A percentile compares a stretch with the other conserved stretches of the same genome.
Conservation (phyloP, 2,329 filamentous ascomycete genomes). For the Bipolaris zeicola region DNA sequence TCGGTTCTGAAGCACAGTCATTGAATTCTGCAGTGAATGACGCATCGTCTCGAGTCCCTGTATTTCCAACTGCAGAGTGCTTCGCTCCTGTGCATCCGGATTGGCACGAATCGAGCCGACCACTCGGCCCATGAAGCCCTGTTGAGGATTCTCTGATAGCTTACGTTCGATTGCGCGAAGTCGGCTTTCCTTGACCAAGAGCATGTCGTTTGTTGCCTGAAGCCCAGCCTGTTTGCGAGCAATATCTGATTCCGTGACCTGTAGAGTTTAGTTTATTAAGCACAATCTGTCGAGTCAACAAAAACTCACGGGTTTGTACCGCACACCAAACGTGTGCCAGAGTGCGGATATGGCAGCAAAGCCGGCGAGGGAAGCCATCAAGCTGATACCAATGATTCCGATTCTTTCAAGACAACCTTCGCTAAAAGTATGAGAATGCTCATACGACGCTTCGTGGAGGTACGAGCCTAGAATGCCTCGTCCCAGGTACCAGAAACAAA, state of each 20-base stretch:
- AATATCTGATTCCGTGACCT: slow-evolving; percentile 74
- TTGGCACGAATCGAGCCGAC: slow-evolving; percentile 72
- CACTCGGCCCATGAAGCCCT: slow-evolving; percentile 74
- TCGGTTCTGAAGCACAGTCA: slow-evolving; percentile 67
- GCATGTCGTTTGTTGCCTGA: slow-evolving; percentile 79
- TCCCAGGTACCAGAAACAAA: slow-evolving; percentile 77
- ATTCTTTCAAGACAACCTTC: slow-evolving; percentile 68
- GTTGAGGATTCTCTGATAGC: slow-evolving; percentile 53
- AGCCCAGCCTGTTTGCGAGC: slow-evolving; percentile 78
- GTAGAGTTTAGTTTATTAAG: slow-evolving; percentile 19
- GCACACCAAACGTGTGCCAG: slow-evolving; percentile 80
- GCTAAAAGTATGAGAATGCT: slow-evolving; percentile 55
- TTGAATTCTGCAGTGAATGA: slow-evolving; percentile 68
- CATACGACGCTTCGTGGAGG: slow-evolving; percentile 53
- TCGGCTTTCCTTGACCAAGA: slow-evolving; percentile 74
- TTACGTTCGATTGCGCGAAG: slow-evolving; percentile 73
- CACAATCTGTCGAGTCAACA: neutral
- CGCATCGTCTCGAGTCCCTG: slow-evolving; percentile 81
- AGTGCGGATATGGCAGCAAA: slow-evolving; percentile 87
- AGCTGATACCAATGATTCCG: slow-evolving; percentile 80
- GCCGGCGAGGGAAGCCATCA: slow-evolving; percentile 87
- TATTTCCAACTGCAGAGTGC: slow-evolving; percentile 72
- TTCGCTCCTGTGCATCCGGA: slow-evolving; percentile 59
- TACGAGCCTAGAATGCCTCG: slow-evolving; percentile 63
- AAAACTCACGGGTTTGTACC: slow-evolving; percentile 59